These are phyloP conservation scores for Fonsecaea erecta DNA, from an alignment of 2,329 filamentous ascomycete genomes.

Conservation along the genomic window DNA sequence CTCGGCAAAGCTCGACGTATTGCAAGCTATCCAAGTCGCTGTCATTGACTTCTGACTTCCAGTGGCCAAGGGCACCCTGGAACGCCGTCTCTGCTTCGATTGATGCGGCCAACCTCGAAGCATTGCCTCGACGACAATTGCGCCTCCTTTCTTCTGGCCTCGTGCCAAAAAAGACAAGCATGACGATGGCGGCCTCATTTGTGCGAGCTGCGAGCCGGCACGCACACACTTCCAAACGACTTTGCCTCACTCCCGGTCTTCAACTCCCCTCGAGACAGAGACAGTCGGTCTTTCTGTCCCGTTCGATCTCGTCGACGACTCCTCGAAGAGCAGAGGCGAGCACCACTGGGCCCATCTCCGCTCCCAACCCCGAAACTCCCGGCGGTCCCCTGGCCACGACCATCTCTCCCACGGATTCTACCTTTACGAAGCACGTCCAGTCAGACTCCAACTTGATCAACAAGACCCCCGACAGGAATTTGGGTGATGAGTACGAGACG, in stretches of 20 bases:
- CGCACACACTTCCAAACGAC: conserved; percentile 60
- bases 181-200: conserved; percentile 65
- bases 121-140: conserved; percentile 18
- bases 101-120: conserved; percentile 25
- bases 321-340: conserved; percentile 56
- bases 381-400: conserved; percentile 50
- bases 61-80: conserved; percentile 6
- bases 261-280: conserved; percentile 35
- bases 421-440: conserved; percentile 55
- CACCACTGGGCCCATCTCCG: conserved; percentile 38
- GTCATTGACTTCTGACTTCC: conserved; percentile 11
- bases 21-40: conserved; percentile 6
- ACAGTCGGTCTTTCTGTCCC: conserved; percentile 42
- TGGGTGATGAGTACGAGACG: conserved; percentile 56
- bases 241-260: conserved; percentile 59
- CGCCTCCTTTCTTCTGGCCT: conserved; percentile 28
- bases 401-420: conserved; percentile 62
- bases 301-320: conserved; percentile 61
- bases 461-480: conserved; percentile 47
- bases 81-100: conserved; percentile 22
- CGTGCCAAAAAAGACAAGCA: conserved; percentile 41
- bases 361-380: conserved; percentile 41
- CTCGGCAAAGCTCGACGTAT: conserved; percentile 8
- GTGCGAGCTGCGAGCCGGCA: conserved; percentile 59
- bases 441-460: conserved; percentile 47